Base-by-base conservation (phyloP, 169 alveolate genomes). In the Plasmodium gallinaceum region DNA sequence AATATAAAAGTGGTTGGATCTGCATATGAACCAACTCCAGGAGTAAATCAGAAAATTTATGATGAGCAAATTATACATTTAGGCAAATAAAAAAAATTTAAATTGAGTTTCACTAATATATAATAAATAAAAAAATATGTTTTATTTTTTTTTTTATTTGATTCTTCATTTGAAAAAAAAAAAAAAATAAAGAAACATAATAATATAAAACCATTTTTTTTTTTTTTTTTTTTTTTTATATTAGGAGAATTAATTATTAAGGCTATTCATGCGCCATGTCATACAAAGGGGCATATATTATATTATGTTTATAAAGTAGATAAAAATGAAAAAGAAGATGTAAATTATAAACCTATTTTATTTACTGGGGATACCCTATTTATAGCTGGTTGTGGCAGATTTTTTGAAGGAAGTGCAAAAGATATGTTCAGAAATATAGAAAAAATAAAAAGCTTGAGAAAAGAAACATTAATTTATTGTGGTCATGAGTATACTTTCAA, bases 311-410 rank as follows among this genome's bases (percentile, higher is more conserved):
- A 86, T 24, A 86, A 62, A 32, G 54, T 83, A 0, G 85, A 76
- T 52, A 88, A 75, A 16, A 91, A 86, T 24, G 60, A 65, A 43
- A 74, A 91, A 20, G 91, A 75, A 42, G 57, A 71, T 43, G 87
- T 83, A 5, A 43, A 42, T 12, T 54, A 57, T 43, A 92, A 90
- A 22, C 96, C 96, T 5, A 72, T 92, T 54, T 70, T 94, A 61
- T 93, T 93, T 91, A 91, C 95, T 26, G 97, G 99, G 1, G 99
- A 98, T 80, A 98, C 99, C 2, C 54, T 98, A 3, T 98, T 98
- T 78, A 92, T 98, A 8, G 99, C 97, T 16, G 99, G 99, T 0
- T 97, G 99, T 76, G 99, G 99, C 0, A 89, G 98, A 48, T 97
- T 97, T 92, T 98, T 98, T 90, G 99, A 98, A 90, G 99, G 99